A percentile compares a stretch with the other conserved stretches of the same genome.
phyloP scores from a whole-genome alignment of 1,284 basidiomycete genomes.

The Pseudomicrostroma phylloplanum region DNA sequence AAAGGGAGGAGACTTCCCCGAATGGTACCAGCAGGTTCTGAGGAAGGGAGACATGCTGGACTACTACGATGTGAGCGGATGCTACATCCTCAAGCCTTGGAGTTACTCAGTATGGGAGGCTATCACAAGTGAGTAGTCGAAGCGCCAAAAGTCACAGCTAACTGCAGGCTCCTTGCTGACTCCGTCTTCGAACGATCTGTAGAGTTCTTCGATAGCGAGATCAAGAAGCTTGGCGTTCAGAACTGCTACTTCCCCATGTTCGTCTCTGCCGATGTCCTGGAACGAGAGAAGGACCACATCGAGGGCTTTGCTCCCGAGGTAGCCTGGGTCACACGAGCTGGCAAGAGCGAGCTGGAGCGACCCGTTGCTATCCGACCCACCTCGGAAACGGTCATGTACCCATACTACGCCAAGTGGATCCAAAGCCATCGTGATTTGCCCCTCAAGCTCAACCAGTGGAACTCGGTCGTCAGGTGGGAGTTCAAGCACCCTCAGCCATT shows the following conservation, averaged over 20 bases:
- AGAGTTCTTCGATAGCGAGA: constrained; percentile 54
- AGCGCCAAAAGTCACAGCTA: neutral
- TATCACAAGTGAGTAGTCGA: constrained; percentile 66
- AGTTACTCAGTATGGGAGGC: constrained; percentile 95
- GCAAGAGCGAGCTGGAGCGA: constrained; percentile 59
- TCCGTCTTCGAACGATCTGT: neutral
- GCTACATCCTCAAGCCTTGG: constrained; percentile 97
- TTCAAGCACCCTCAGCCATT: constrained; percentile 99
- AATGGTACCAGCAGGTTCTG: constrained; percentile 65
- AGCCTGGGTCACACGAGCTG: constrained; percentile 92
- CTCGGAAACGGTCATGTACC: constrained; percentile 97
- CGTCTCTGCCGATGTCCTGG: constrained; percentile 83
- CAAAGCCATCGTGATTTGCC: constrained; percentile 94
- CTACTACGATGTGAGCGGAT: constrained; percentile 97
- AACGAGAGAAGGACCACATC: constrained; percentile 96
- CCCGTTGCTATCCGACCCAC: constrained; percentile 97
- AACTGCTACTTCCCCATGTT: constrained; percentile 99
- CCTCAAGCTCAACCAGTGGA: constrained; percentile 97
- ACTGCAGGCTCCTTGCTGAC: neutral
- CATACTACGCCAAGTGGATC: constrained; percentile 96
- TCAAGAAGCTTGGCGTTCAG: constrained; percentile 90
- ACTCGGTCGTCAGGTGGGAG: constrained; percentile 98
- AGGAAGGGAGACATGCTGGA: constrained; percentile 98
- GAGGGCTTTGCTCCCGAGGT: constrained; percentile 99
- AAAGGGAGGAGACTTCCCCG: constrained; percentile 47